Evolutionary conservation across 1,284 basidiomycete species (phyloP).

Genomic region (Paramarasmius palmivorus): DNA sequence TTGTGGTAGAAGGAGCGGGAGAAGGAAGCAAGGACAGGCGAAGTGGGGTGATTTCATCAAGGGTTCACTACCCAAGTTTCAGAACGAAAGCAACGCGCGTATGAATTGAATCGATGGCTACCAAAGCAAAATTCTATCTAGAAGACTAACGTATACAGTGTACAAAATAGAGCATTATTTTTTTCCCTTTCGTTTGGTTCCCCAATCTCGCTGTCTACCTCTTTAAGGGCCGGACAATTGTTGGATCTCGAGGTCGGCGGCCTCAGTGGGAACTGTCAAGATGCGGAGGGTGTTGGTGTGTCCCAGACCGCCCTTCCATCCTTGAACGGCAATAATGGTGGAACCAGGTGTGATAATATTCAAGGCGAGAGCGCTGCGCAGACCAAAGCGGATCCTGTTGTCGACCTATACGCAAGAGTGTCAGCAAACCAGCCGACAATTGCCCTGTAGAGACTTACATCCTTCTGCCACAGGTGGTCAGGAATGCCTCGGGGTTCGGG

Average conservation of each 20-base stretch:
- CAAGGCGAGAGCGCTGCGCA: constrained; percentile 85
- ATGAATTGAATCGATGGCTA: neutral
- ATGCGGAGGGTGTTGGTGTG: constrained; percentile 87
- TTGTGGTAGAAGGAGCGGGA: too few relatives aligned
- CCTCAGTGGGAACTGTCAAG: constrained; percentile 82
- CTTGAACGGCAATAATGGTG: constrained; percentile 94
- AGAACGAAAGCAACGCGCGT: neutral
- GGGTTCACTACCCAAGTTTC: too few relatives aligned
- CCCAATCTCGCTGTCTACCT: constrained; percentile 30
- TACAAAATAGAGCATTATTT: neutral
- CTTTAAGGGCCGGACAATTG: constrained; percentile 47
- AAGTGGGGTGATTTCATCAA: too few relatives aligned
- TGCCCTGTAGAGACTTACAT: constrained; percentile 59
- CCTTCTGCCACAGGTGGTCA: constrained; percentile 94
- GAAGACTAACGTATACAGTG: neutral
- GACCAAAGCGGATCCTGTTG: constrained; percentile 89
- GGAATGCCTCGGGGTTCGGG: constrained; percentile 88
- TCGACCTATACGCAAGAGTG: constrained; percentile 61
- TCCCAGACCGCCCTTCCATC: constrained; percentile 97
- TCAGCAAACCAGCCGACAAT: constrained; percentile 20
- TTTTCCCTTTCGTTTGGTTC: neutral
- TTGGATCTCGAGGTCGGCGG: constrained; percentile 81
- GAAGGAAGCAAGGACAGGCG: too few relatives aligned
- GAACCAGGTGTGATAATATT: constrained; percentile 90
- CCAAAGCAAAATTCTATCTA: neutral